phyloP scores from a whole-genome alignment of 1,284 basidiomycete genomes.

The Prillingera fragicola region DNA sequence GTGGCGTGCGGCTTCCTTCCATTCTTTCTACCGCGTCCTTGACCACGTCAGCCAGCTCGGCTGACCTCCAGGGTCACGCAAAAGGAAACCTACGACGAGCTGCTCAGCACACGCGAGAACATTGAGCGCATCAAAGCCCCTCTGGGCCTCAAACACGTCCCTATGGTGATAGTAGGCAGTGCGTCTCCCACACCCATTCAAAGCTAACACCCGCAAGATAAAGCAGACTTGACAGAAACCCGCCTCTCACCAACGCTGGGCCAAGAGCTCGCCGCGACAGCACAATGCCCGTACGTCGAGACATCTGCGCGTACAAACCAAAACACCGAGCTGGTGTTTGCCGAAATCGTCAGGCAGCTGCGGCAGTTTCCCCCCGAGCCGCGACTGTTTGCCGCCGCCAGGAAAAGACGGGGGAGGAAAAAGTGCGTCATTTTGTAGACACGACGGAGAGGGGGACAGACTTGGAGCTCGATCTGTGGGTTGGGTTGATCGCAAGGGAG shows the following conservation, averaged over 20 bases:
- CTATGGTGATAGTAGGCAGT: conserved; percentile 41
- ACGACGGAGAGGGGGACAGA: neutral
- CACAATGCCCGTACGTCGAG: conserved; percentile 31
- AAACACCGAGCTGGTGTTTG: conserved; percentile 24
- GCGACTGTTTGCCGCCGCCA: conserved; percentile 3
- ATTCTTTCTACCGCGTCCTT: too few species aligned
- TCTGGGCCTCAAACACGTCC: conserved; percentile 11
- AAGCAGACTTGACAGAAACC: neutral
- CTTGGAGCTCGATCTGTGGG: neutral
- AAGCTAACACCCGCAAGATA: too few species aligned
- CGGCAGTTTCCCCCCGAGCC: conserved; percentile 6
- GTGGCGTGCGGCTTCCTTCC: too few species aligned
- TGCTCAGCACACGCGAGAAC: conserved; percentile 22
- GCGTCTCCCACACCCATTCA: too few species aligned
- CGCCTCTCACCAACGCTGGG: conserved; percentile 8
- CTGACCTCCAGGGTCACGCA: conserved; percentile 21
- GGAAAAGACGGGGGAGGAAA: conserved; percentile 2
- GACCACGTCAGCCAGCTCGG: too few species aligned
- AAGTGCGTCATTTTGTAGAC: conserved; percentile 26
- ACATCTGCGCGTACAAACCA: conserved; percentile 30
- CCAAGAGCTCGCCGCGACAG: conserved; percentile 18
- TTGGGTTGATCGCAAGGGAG: too few species aligned
- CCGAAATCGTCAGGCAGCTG: conserved; percentile 27
- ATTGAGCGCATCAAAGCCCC: conserved; percentile 31
- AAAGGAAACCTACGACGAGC: conserved; percentile 30